Conservation (phyloP, 768 basidiomycete genomes). For the Naganishia antarctica region DNA sequence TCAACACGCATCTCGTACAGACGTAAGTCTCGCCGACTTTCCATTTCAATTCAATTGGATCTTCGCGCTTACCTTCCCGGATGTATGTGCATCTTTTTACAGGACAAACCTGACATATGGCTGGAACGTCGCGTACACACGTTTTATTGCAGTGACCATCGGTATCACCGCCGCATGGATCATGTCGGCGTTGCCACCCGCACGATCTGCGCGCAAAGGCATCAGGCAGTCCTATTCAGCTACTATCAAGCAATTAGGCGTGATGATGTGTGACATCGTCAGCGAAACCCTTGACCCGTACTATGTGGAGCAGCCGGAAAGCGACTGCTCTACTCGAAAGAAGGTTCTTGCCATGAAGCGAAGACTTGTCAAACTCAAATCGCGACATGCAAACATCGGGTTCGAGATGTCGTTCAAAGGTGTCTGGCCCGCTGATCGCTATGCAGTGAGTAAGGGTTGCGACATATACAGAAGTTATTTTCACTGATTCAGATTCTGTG, state of each 20-base stretch:
- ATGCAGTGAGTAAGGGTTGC: conserved; percentile 56
- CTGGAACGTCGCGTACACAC: conserved; percentile 25
- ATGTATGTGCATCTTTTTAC: no score
- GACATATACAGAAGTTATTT: neutral
- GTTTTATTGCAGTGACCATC: conserved; percentile 53
- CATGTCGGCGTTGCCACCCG: conserved; percentile 57
- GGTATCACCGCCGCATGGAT: conserved; percentile 74
- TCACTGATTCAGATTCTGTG: neutral
- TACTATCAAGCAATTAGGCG: conserved; percentile 63
- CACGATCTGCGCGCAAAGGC: conserved; percentile 71
- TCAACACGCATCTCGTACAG: conserved; percentile 52
- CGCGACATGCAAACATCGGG: conserved; percentile 26
- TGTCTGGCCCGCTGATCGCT: conserved; percentile 73
- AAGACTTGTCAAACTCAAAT: conserved; percentile 62
- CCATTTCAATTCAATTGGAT: no score
- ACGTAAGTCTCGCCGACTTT: no score
- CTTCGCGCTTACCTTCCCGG: no score
- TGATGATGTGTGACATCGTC: conserved; percentile 69
- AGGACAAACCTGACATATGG: conserved; percentile 43
- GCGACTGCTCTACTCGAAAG: conserved; percentile 56
- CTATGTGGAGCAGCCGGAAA: conserved; percentile 52
- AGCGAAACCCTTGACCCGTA: conserved; percentile 62
- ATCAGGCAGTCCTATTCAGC: conserved; percentile 68
- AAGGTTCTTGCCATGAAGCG: conserved; percentile 68
- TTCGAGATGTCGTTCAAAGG: conserved; percentile 69